Evolutionary conservation across 1,284 basidiomycete species (phyloP), one percentile per base, ranked within the genome.

Genomic region (Flammula alnicola): DNA sequence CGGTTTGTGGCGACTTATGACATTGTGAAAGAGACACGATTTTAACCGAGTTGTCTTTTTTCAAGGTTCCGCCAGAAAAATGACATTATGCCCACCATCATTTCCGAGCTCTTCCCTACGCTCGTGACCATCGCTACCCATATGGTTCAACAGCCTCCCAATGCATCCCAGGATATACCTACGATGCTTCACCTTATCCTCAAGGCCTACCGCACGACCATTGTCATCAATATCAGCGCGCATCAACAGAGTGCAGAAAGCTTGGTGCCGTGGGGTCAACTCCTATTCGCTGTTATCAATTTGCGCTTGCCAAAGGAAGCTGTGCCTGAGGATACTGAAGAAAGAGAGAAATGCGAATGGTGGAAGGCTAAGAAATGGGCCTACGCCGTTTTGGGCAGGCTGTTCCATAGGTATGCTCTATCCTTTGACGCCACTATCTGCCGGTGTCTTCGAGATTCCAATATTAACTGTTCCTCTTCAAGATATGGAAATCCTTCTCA

Each of bases 361-460:
- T 91, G 89, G 86, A 88, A 87, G 62, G 81, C 86, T 4, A 95
- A 94, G 71, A 95, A 95, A 64, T 93, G 92, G 91, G 88, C 92
- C 1, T 93, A 86, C 64, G 81, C 78, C 26, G 83, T 82, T 33
- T 73, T 93, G 7, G 86, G 86, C 14, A 73, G 86, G 22, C 71
- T 92, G 17, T 92, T 92, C 76, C 86, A 88, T 61, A 75, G 86
- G 81, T 86, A 47, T 3, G 69, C 50, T n/a, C n/a, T 12, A 5
- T 30, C 36, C 41, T 14, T 20, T 44, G 33, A 36, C 14, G 32
- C 16, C 16, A 4, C 30, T 16, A 5, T 9, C 30, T 16, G 30
- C 36, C 22, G 16, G 14, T 5, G 11, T 32, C 17, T n/a, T 32
- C 25, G 6, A 11, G 25, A 23, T 19, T 12, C 5, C 5, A 3